These are phyloP conservation scores for Inonotus hispidus DNA, from an alignment of 1,284 basidiomycete species.

Conservation along the genomic window DNA sequence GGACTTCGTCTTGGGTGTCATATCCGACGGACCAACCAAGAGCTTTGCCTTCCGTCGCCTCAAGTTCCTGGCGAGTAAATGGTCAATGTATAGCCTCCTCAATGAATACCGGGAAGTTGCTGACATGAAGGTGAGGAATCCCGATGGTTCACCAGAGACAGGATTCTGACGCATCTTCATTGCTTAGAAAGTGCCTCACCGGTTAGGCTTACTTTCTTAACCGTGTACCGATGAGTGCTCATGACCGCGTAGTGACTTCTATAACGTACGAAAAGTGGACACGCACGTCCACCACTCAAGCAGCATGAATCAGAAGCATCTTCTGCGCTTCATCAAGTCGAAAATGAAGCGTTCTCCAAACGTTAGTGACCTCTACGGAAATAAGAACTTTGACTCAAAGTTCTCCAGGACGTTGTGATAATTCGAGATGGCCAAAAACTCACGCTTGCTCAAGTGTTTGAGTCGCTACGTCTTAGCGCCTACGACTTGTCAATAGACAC, in stretches of 20 bases:
- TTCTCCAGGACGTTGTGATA: constrained; percentile 84
- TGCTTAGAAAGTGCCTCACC: constrained; percentile 62
- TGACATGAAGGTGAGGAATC: constrained; percentile 81
- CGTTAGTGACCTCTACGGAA: constrained; percentile 34
- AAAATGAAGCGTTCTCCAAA: constrained; percentile 87
- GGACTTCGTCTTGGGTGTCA: constrained; percentile 84
- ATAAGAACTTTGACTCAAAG: background rate
- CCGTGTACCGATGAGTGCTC: background rate
- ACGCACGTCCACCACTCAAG: constrained; percentile 99
- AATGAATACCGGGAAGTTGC: constrained; percentile 95
- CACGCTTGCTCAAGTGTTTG: constrained; percentile 91
- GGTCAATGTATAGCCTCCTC: constrained; percentile 88
- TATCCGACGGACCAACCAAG: constrained; percentile 92
- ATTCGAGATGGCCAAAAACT: constrained; percentile 89
- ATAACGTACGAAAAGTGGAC: constrained; percentile 97
- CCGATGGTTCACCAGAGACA: background rate
- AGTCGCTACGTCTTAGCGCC: constrained; percentile 91
- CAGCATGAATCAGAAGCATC: constrained; percentile 99
- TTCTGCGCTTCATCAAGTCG: constrained; percentile 98
- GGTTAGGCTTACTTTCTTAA: constrained; percentile 34
- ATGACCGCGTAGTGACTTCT: constrained; percentile 75
- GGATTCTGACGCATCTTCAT: constrained; percentile 21
- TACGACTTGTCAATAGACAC: constrained; percentile 99
- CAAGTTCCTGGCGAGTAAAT: constrained; percentile 94
- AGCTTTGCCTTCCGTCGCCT: constrained; percentile 92